Conservation (phyloP, 2,329 filamentous ascomycete species). For the Colletotrichum acutatum region DNA sequence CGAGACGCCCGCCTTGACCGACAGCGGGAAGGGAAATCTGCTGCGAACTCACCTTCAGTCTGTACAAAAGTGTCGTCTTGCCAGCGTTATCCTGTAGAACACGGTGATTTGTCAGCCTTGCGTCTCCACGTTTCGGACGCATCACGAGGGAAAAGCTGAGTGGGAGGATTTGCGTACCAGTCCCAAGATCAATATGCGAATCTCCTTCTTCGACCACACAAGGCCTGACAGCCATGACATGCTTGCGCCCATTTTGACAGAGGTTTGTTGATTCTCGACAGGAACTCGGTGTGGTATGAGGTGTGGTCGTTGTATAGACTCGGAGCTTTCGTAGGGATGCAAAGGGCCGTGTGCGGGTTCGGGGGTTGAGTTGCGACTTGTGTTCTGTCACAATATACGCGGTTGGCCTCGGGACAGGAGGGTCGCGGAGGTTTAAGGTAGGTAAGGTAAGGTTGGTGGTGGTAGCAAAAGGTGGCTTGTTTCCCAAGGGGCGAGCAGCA, state of each 20-base stretch:
- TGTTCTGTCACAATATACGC: slow-evolving; percentile 17
- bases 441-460: not conserved
- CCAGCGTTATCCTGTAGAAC: slow-evolving; percentile 87
- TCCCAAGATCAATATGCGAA: slow-evolving; percentile 92
- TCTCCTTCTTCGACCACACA: slow-evolving; percentile 96
- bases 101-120: slow-evolving; percentile 27
- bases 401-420: slow-evolving; percentile 29
- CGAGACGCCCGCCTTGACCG: not conserved
- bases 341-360: not conserved
- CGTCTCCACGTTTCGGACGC: slow-evolving; percentile 10
- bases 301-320: not conserved
- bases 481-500: slow-evolving; percentile 14
- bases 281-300: not conserved
- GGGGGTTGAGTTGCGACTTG: slow-evolving; percentile 16
- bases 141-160: not conserved
- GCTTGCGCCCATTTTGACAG: slow-evolving; percentile 68
- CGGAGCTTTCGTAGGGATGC: not conserved
- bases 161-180: slow-evolving; percentile 70
- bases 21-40: not conserved
- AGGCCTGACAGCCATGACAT: slow-evolving; percentile 78
- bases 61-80: slow-evolving; percentile 96
- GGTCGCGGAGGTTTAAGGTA: slow-evolving; percentile 17
- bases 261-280: slow-evolving; percentile 27
- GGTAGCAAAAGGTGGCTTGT: slow-evolving; percentile 33
- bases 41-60: slow-evolving; percentile 77